Evolutionary conservation across 768 basidiomycete genomes (phyloP), one percentile per base, ranked within the genome.

Genomic region (Jaapia argillacea): DNA sequence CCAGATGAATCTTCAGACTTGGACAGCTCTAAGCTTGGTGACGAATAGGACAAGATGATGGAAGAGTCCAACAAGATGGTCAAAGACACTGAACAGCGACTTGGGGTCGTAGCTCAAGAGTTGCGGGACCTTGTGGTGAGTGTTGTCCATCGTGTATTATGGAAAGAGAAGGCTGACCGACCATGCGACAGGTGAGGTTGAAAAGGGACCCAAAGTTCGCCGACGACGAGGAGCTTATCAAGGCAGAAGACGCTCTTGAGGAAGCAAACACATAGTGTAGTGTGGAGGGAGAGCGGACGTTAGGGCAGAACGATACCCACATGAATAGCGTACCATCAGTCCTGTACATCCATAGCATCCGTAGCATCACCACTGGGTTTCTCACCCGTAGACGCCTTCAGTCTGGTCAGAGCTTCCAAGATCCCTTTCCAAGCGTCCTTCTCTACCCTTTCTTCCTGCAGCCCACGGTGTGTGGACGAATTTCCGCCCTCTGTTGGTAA

Each of bases 11-110:
- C 10, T 44, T 24, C 18, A 16, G 40, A 18, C 20, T 20, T n/a
- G 20, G 10, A 10, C 37, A 7, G 21, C 20, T 36, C 18, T 16
- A 28, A 16, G 18, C 10, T 7, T 16, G 25, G 24, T 21, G 25
- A 27, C 23, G 21, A 23, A 42, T 54, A 89, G 86, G 68, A 59
- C 43, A 74, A 71, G 54, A 67, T 89, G 65, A 62, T 80, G 40
- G 79, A 85, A 45, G 89, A 93, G 67, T 80, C 81, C 35, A 65
- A 75, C 48, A 87, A 77, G 69, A 88, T 93, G 88, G 73, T 90
- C 46, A 62, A 63, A 41, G 85, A 90, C 56, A 72, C 80, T 18
- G 63, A 67, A 44, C 69, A 59, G 43, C 72, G 83, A 38, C 64
- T 88, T n/a, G 74, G 68, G 38, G 74, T 69, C 54, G 79, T 77